Percentiles rank a stretch among this genome's conserved stretches.
phyloP scores from a whole-genome alignment of 495 filamentous ascomycete genomes.

The Xylaria venustula region DNA sequence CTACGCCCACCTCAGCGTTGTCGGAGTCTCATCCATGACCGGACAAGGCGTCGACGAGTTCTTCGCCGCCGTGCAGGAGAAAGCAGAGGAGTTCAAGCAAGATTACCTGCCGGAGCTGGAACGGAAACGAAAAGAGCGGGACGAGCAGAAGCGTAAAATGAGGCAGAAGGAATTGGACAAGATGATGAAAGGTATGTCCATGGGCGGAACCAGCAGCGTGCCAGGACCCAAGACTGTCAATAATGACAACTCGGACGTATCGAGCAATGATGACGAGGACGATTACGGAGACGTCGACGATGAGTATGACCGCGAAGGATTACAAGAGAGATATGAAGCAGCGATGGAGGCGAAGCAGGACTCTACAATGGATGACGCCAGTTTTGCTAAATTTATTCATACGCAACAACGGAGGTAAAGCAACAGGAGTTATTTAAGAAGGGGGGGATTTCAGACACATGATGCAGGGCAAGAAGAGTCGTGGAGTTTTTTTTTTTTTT shows the following conservation, averaged over 20 bases:
- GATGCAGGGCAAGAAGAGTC: background rate
- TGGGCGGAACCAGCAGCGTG: slow-evolving; percentile 41
- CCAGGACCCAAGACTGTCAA: slow-evolving; percentile 30
- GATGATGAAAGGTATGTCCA: slow-evolving; percentile 92
- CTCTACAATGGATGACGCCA: slow-evolving; percentile 51
- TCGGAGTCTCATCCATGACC: slow-evolving; percentile 90
- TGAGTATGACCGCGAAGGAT: slow-evolving; percentile 55
- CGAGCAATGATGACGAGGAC: slow-evolving; percentile 40
- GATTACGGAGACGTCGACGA: slow-evolving; percentile 49
- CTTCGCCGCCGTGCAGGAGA: slow-evolving; percentile 81
- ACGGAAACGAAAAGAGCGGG: slow-evolving; percentile 68
- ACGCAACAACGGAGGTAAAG: slow-evolving; percentile 22
- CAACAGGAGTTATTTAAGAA: background rate
- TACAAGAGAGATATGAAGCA: slow-evolving; percentile 60
- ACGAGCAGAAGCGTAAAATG: slow-evolving; percentile 65
- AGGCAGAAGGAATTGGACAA: slow-evolving; percentile 80
- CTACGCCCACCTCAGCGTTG: slow-evolving; percentile 86
- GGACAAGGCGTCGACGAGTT: slow-evolving; percentile 90
- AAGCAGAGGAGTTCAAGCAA: slow-evolving; percentile 82
- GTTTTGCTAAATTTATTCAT: slow-evolving; percentile 60
- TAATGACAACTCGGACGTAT: slow-evolving; percentile 58
- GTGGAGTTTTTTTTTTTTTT: slow-evolving; percentile 14
- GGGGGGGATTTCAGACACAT: background rate
- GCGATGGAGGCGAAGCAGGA: slow-evolving; percentile 51
- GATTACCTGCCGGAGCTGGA: slow-evolving; percentile 95